Evolutionary conservation across 2,329 filamentous ascomycete genomes (phyloP), one percentile per base, ranked within the genome.

Genomic region (Trichoderma asperellum): DNA sequence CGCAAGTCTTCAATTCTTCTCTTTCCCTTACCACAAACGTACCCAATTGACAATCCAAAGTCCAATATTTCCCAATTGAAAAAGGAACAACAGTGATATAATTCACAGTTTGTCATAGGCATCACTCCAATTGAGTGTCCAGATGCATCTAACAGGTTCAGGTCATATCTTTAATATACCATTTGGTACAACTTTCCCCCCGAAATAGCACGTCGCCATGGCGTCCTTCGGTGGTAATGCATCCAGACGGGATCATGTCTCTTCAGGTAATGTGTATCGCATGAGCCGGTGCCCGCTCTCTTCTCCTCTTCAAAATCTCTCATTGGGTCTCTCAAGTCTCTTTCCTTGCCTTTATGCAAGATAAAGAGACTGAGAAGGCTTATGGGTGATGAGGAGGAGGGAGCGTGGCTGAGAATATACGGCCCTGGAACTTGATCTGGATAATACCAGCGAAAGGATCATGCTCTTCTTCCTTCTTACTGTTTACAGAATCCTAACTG

Each of bases 371-470:
- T 21, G 16, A 24, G 32, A 21, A 2, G 8, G 0, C 24, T 7
- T 16, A 1, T 55, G 56, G 55, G 35, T 43, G 43, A 29, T 32
- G 14, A 34, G 47, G 68, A 68, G 10, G 53, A 71, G 74, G 70
- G 76, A 70, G 70, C 71, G 79, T 77, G 78, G 80, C 79, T 93
- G 91, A 95, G 92, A 96, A 89, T 89, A 96, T 91, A 96, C 92
- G 92, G 93, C 91, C 85, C 85, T 84, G 74, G 40, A 93, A 95
- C 92, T 95, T 95, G 92, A 95, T 94, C 92, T 93, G 92, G 93
- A 94, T 95, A 95, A 96, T 96, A 93, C 93, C 92, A 94, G 94
- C 94, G 94, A 94, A 96, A 97, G 94, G 91, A 97, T 96, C 93
- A 96, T 97, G 93, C 92, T 87, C 84, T 83, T 82, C 82, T 79